Percentiles rank a stretch among this genome's conserved stretches.
phyloP scores from a whole-genome alignment of 441 rosid species.

The Populus trichocarpa region DNA sequence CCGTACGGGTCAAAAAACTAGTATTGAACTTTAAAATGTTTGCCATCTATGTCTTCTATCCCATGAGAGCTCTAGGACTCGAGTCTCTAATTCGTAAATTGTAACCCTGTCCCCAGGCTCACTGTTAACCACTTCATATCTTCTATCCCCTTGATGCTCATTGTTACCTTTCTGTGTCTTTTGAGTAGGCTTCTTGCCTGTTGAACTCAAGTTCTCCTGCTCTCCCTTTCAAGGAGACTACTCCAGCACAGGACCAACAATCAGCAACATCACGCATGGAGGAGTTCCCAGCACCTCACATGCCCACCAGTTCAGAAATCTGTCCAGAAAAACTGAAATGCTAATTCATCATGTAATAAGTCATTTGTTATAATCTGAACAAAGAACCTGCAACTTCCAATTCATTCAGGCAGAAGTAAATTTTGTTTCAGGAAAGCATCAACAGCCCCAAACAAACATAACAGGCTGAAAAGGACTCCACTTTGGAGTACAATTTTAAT shows the following conservation, averaged over 20 bases:
- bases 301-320: neutral
- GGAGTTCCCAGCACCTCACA: neutral
- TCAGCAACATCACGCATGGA: neutral
- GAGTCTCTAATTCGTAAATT: neutral
- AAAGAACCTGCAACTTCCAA: neutral
- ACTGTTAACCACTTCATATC: neutral
- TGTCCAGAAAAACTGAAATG: neutral
- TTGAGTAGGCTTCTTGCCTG: neutral
- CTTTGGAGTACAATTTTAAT: constrained; percentile 5
- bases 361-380: neutral
- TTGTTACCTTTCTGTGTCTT: neutral
- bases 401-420: neutral
- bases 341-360: neutral
- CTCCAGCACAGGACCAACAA: neutral
- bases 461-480: neutral
- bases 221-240: neutral
- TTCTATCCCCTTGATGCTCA: neutral
- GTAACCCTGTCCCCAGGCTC: neutral
- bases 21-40: neutral
- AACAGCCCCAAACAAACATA: neutral
- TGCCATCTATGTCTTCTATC: neutral
- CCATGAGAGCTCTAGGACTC: neutral
- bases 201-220: neutral
- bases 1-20: neutral
- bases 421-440: neutral